A percentile compares a stretch with the other conserved stretches of the same genome.
Conservation (phyloP, 805 yeast species). For the Cyberlindnera mrakii region DNA sequence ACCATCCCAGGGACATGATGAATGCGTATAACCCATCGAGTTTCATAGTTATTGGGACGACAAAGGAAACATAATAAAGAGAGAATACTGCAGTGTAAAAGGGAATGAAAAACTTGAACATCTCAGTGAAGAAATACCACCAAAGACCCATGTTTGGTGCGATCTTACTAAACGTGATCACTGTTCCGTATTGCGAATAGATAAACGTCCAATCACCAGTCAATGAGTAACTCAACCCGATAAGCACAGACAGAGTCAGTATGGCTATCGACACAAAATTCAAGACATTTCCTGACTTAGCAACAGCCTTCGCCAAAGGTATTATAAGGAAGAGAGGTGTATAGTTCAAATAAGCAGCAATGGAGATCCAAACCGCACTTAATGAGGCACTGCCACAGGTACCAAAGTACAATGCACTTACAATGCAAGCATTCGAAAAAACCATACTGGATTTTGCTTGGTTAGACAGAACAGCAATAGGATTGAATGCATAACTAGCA, state of each 20-base stretch:
- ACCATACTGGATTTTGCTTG: conserved; percentile 62
- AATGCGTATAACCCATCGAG: conserved; percentile 62
- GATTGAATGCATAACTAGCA: conserved; percentile 70
- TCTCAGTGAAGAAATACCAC: conserved; percentile 98
- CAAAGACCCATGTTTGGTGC: conserved; percentile 91
- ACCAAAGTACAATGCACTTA: conserved; percentile 41
- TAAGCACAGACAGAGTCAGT: conserved; percentile 23
- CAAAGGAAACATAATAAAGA: conserved; percentile 57
- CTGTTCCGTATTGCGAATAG: conserved; percentile 49
- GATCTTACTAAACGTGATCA: conserved; percentile 58
- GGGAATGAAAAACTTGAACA: conserved; percentile 82
- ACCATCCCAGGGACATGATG: conserved; percentile 41
- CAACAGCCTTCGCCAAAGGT: conserved; percentile 38
- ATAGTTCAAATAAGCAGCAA: conserved; percentile 58
- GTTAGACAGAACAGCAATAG: conserved; percentile 64
- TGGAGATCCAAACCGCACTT: conserved; percentile 48
- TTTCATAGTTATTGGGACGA: conserved; percentile 69
- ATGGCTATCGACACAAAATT: conserved; percentile 26
- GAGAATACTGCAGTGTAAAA: conserved; percentile 84
- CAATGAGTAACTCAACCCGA: conserved; percentile 33
- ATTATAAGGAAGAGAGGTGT: conserved; percentile 56
- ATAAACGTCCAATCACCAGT: conserved; percentile 42
- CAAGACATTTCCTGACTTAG: conserved; percentile 13
- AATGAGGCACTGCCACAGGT: conserved; percentile 30
- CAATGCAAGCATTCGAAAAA: conserved; percentile 54